Percentiles rank a stretch among this genome's conserved stretches.
Evolutionary conservation across 805 yeast species (phyloP).

Genomic region (Blastobotrys attinorum): DNA sequence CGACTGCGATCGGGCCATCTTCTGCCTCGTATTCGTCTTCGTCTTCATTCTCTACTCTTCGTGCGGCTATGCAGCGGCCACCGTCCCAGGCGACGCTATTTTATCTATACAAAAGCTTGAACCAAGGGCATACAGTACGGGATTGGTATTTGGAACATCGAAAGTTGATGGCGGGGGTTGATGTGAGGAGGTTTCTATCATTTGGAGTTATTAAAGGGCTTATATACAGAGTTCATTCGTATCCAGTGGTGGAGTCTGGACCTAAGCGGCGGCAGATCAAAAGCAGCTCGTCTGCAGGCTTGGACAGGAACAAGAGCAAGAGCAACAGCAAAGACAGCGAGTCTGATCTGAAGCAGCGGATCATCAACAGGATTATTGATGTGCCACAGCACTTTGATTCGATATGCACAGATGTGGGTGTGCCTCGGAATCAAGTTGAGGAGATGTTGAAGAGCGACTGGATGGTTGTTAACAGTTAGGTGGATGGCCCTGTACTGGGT

Average conservation of each 20-base stretch:
- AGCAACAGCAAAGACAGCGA: conserved; percentile 2
- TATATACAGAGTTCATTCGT: conserved; percentile 71
- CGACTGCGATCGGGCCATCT: conserved; percentile 3
- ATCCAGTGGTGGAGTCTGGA: conserved; percentile 47
- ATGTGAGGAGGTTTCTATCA: conserved; percentile 72
- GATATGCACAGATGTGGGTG: conserved; percentile 61
- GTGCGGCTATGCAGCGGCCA: conserved; percentile 1
- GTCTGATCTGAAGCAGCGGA: conserved; percentile 1
- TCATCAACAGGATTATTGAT: conserved; percentile 10
- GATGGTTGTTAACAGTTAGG: conserved; percentile 33
- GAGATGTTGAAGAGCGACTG: conserved; percentile 38
- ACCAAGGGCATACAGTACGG: conserved; percentile 66
- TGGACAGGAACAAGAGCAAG: no score
- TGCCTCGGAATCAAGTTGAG: conserved; percentile 50
- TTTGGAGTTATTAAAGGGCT: conserved; percentile 81
- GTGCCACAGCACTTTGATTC: conserved; percentile 26
- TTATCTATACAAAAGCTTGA: conserved; percentile 65
- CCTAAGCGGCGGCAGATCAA: background rate
- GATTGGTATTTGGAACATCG: conserved; percentile 75
- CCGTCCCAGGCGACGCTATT: conserved; percentile 36
- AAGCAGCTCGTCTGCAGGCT: no score
- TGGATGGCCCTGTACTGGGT: no score
- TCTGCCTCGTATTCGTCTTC: conserved; percentile 11
- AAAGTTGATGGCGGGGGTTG: conserved; percentile 53
- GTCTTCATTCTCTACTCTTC: conserved; percentile 21